phyloP scores from a whole-genome alignment of 345 rosid genomes.

The Raphanus raphanistrum region DNA sequence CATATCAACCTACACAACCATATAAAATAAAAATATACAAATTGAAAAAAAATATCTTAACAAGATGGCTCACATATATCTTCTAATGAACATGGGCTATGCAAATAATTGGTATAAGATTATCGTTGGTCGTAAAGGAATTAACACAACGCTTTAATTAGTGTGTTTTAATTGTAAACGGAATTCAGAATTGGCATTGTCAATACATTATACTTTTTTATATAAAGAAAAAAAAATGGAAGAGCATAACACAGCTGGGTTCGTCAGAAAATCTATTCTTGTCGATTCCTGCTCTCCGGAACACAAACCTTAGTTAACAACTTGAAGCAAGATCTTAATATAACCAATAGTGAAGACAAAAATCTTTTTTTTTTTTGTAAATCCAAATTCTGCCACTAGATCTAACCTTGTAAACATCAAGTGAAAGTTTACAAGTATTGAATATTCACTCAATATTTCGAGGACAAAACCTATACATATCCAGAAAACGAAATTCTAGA shows the following conservation, averaged over 20 bases:
- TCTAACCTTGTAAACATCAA: conserved; percentile 37
- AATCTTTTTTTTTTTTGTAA: not conserved
- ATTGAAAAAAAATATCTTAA: not conserved
- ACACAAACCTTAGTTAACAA: conserved; percentile 36
- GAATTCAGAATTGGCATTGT: not conserved
- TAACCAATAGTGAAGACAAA: conserved; percentile 13
- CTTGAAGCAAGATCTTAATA: conserved; percentile 26
- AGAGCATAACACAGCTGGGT: conserved; percentile 37
- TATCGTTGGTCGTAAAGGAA: not conserved
- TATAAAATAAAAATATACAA: not conserved
- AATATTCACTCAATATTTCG: not conserved
- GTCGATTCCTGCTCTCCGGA: conserved; percentile 39
- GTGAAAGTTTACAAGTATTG: not conserved
- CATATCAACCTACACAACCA: not conserved
- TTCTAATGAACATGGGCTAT: not conserved
- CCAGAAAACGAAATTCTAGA: not conserved
- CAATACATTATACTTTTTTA: not conserved
- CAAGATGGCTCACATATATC: not conserved
- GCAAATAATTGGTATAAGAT: not conserved
- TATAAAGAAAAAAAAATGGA: not conserved
- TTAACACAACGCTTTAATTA: not conserved
- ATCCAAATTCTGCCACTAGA: conserved; percentile 10
- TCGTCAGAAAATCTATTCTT: conserved; percentile 22
- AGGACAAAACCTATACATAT: not conserved
- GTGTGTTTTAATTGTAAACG: not conserved